These are phyloP conservation scores for Ustulina deusta DNA, from an alignment of 2,329 filamentous ascomycete species.

Conservation along the genomic window DNA sequence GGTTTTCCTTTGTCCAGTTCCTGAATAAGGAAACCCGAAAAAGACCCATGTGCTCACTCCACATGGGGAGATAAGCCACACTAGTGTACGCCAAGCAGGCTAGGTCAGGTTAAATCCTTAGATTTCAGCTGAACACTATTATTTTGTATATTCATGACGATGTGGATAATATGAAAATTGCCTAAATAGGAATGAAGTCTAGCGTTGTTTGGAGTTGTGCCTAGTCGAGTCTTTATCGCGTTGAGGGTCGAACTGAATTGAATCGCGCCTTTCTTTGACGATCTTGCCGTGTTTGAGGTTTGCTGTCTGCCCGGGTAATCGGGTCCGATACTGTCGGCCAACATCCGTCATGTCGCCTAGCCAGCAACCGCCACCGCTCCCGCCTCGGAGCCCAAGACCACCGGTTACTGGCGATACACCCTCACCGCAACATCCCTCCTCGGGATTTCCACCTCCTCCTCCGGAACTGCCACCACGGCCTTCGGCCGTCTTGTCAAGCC, in stretches of 20 bases:
- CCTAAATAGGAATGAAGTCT: background rate
- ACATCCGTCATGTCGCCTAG: slow-evolving; percentile 31
- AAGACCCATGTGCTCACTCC: background rate
- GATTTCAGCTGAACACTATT: slow-evolving; percentile 2
- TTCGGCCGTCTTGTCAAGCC: slow-evolving; percentile 20
- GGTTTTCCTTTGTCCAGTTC: background rate
- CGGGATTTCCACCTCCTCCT: slow-evolving; percentile 35
- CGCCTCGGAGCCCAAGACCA: slow-evolving; percentile 41
- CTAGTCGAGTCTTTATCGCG: background rate
- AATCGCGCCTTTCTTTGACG: background rate
- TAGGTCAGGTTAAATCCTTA: background rate
- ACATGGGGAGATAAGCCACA: background rate
- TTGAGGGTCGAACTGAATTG: background rate
- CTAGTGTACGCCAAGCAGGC: background rate
- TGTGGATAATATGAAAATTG: slow-evolving; percentile 1
- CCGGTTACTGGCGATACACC: slow-evolving; percentile 17
- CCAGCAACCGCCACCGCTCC: slow-evolving; percentile 40
- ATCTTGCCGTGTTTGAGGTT: background rate
- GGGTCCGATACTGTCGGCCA: background rate
- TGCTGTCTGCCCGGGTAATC: background rate
- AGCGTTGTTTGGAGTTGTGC: background rate
- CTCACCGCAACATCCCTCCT: slow-evolving; percentile 17
- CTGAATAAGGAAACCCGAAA: slow-evolving; percentile 1
- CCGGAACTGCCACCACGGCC: slow-evolving; percentile 30
- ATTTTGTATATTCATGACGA: background rate